Base-by-base conservation (phyloP, 108 stramenopile genomes). In the Stephanodiscus triporus region DNA sequence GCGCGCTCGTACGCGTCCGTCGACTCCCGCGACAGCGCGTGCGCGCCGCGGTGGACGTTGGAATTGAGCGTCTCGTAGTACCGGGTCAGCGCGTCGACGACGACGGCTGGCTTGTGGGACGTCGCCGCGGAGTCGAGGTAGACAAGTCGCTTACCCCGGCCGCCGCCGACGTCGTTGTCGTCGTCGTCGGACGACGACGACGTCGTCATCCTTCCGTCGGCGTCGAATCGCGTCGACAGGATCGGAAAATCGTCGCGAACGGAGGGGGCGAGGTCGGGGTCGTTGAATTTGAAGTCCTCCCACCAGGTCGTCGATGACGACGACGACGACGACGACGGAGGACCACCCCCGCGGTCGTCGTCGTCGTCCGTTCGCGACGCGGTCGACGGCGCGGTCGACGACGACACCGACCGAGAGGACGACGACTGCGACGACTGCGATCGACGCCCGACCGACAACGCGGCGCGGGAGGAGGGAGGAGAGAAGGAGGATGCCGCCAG, bases 21-120 rank as follows among this genome's bases (percentile, higher is more conserved):
- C 57, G 97, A 94, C 50, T 88, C 83, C 11, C 88, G 91, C 20
- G 91, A 87, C 27, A 97, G 68, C 14, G 81, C 71, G 73, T 98
- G 97, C 24, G 96, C 97, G 16, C 98, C 98, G 4, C 98, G 82
- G 81, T 98, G 98, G 7, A 98, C 98, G 67, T 98, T 98, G 49
- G 95, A 80, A 79, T 98, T 97, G 50, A 68, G 55, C 17, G 57
- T 61, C 59, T 68, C 59, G 73, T 97, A 97, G 73, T 95, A 97
- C 14, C 70, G 8, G 16, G 73, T 42, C n/a, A 95, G 68, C 9
- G 84, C 86, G 22, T 94, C 89, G 23, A 97, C 63, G 27, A 99
- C 98, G 48, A 64, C 66, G 9, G 64, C 53, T 8, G 98, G 98
- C 80, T 97, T 99, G 76, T 99, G 98, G 1, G 96, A 97, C n/a